Base-by-base conservation (phyloP, 768 basidiomycete genomes). In the Boletales sp. region DNA sequence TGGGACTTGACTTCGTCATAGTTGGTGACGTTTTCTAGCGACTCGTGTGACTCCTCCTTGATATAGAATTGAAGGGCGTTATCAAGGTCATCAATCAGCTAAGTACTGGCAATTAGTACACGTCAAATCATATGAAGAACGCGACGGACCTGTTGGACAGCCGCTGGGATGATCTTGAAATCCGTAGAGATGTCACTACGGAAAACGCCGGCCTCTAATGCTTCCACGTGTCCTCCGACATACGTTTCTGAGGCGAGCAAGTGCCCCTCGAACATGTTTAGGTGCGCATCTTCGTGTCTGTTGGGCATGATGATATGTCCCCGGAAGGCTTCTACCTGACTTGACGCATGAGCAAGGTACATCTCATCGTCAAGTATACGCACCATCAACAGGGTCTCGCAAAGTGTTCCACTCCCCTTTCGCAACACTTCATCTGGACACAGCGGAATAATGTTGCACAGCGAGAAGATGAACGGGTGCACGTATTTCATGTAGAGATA, bases 401-500 rank as follows among this genome's bases (percentile, higher is more conserved):
- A 99, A 28, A 99, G 77, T 1, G 96, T 99, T 9, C 96, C 96
- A 63, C 83, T 90, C 32, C 96, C 96, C 68, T 99, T 98, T 44
- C 95, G 77, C 57, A 98, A 70, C 5, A 98, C 96, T 54, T 99
- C 96, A 60, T 99, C 96, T 3, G 96, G 94, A 61, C 86, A 86
- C 46, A 99, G 79, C 11, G 96, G 95, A 58, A 99, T 98, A 68
- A 98, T 99, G 75, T 96, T 99, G 71, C 96, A 98, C 34, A 99
- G 72, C 9, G 96, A 98, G 74, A 99, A 99, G 55, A 99, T 91
- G 78, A 99, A 99, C 0, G 96, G 96, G 63, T 98, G 94, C 10
- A 99, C 94, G 61, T 99, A 99, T 94, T 98, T 99, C 96, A 98
- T 99, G 72, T 99, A 98, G 33, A 99, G 80, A 69, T 98, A 98